phyloP scores from a whole-genome alignment of 495 filamentous ascomycete genomes.

The Ascodesmis nigricans region DNA sequence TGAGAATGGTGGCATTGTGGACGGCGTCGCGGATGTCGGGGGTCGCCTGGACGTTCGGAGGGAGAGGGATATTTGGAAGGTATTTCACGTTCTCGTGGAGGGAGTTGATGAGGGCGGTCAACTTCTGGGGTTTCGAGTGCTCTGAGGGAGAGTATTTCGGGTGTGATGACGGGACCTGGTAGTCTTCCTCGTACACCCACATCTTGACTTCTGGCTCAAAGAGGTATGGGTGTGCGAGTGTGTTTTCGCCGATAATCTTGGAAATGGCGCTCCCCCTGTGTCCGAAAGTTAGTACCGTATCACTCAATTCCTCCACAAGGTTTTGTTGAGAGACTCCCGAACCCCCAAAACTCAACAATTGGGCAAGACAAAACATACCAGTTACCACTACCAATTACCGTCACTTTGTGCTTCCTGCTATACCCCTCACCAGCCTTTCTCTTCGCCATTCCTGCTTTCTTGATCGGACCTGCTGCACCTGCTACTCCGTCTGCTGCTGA shows the following conservation, averaged over 20 bases:
- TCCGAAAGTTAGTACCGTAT: conserved; percentile 6
- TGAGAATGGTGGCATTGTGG: conserved; percentile 58
- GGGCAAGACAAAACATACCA: conserved; percentile 36
- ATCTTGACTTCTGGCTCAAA: conserved; percentile 86
- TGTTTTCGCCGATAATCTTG: conserved; percentile 91
- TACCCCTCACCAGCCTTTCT: too few relatives aligned
- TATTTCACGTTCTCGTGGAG: conserved; percentile 96
- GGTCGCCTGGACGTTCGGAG: conserved; percentile 69
- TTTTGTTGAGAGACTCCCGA: neutral
- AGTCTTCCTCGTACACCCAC: conserved; percentile 28
- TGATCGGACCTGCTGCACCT: too few relatives aligned
- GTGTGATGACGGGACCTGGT: conserved; percentile 20
- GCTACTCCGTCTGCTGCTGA: too few relatives aligned
- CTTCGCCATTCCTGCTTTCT: conserved; percentile 8
- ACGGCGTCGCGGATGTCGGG: conserved; percentile 67
- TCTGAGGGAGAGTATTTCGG: conserved; percentile 26
- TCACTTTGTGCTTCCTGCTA: conserved; percentile 70
- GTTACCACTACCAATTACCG: conserved; percentile 86
- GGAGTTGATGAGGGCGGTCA: conserved; percentile 76
- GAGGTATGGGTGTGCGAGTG: conserved; percentile 45
- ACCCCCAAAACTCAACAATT: neutral
- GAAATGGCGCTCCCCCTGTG: conserved; percentile 80
- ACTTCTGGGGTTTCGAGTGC: conserved; percentile 46
- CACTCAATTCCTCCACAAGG: neutral
- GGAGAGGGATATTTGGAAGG: conserved; percentile 65